Evolutionary conservation across 257 asterid species (phyloP).

Genomic region (Fraxinus pennsylvanica): DNA sequence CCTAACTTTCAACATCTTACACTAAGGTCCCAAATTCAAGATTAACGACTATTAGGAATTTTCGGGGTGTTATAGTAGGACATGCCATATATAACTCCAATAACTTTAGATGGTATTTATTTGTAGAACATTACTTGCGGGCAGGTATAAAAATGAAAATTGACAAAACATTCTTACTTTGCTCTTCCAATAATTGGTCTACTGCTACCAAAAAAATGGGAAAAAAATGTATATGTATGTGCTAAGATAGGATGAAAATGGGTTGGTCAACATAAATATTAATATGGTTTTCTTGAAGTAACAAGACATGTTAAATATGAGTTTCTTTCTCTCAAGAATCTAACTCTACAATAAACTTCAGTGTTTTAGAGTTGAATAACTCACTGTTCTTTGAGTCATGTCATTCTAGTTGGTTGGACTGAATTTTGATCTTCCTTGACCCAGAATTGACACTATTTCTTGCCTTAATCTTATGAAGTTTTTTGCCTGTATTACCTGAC

Average conservation of each 20-base stretch:
- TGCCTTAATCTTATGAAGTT: background rate
- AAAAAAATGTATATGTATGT: background rate
- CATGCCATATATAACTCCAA: background rate
- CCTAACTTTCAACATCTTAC: no score
- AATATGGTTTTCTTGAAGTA: background rate
- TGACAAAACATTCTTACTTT: background rate
- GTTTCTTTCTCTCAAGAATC: background rate
- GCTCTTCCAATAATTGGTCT: background rate
- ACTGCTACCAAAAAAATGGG: background rate
- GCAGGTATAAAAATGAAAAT: background rate
- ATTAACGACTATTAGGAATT: no score
- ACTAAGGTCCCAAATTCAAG: no score
- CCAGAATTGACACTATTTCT: background rate
- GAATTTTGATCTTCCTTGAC: background rate
- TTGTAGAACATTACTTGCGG: background rate
- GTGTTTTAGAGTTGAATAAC: background rate
- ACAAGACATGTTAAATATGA: constrained; percentile 3
- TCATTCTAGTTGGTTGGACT: background rate
- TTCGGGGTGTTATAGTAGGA: background rate
- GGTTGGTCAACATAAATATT: background rate
- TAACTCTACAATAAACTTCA: background rate
- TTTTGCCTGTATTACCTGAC: background rate
- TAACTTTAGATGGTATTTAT: background rate
- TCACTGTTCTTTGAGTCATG: background rate
- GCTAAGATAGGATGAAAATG: background rate